A percentile compares a stretch with the other conserved stretches of the same genome.
phyloP scores from a whole-genome alignment of 1,139 yeast genomes.

The Pichia sp. region DNA sequence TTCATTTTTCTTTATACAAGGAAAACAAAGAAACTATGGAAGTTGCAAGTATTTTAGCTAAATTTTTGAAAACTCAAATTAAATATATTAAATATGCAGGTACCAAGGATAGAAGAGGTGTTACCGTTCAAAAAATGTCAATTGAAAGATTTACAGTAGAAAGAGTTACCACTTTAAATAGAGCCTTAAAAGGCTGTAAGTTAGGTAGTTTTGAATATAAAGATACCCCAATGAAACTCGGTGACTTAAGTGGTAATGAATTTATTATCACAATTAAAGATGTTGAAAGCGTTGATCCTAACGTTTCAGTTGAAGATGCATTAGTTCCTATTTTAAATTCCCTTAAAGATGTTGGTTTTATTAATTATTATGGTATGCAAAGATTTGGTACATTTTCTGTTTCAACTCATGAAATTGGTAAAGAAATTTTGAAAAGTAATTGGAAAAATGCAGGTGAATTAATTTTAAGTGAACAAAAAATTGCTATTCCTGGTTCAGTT shows the following conservation, averaged over 20 bases:
- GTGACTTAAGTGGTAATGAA: slow-evolving; percentile 84
- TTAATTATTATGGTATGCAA: slow-evolving; percentile 95
- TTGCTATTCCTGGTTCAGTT: slow-evolving; percentile 73
- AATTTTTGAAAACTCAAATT: slow-evolving; percentile 66
- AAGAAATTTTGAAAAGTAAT: slow-evolving; percentile 58
- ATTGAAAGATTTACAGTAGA: slow-evolving; percentile 69
- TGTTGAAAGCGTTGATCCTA: slow-evolving; percentile 36
- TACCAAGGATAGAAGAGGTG: slow-evolving; percentile 94
- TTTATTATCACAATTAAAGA: slow-evolving; percentile 80
- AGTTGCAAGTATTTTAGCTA: slow-evolving; percentile 68
- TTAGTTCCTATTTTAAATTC: slow-evolving; percentile 52
- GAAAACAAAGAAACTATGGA: slow-evolving; percentile 98
- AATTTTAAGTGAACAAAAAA: slow-evolving; percentile 76
- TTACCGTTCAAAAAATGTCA: slow-evolving; percentile 81
- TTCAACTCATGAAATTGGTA: slow-evolving; percentile 85
- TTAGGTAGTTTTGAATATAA: slow-evolving; percentile 75
- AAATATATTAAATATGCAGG: slow-evolving; percentile 80
- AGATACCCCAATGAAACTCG: slow-evolving; percentile 59
- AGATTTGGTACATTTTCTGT: slow-evolving; percentile 93
- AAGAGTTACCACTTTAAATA: slow-evolving; percentile 70
- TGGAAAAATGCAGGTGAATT: slow-evolving; percentile 79
- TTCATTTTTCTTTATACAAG: slow-evolving; percentile 80
- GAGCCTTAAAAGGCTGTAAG: slow-evolving; percentile 63
- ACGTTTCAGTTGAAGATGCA: slow-evolving; percentile 35
- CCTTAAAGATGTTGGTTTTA: slow-evolving; percentile 64